A percentile compares a stretch with the other conserved stretches of the same genome.
Conservation (phyloP, 2,329 filamentous ascomycete species). For the Aspergillus felis region DNA sequence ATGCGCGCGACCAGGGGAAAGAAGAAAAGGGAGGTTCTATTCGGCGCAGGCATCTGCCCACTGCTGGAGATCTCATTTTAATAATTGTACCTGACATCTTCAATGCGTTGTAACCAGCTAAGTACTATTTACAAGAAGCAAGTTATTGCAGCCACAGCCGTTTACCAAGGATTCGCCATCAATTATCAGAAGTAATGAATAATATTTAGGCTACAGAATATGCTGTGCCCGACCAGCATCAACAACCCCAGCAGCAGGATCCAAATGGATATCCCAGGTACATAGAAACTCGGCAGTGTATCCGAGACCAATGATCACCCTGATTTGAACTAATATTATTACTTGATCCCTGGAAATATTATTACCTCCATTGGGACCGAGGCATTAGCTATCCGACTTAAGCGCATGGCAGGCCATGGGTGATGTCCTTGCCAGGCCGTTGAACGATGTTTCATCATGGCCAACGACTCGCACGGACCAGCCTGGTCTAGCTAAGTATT, state of each 20-base stretch:
- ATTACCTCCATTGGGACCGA: neutral
- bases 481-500: neutral
- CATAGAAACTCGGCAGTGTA: neutral
- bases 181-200: neutral
- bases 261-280: neutral
- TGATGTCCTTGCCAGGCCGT: constrained; percentile 1
- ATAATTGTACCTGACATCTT: neutral
- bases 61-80: too few relatives aligned
- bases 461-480: constrained; percentile 16
- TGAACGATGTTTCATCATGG: constrained; percentile 16
- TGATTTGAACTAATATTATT: neutral
- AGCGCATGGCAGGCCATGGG: neutral
- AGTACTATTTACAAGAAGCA: neutral
- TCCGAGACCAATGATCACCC: neutral
- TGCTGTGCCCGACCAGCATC: neutral
- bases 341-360: neutral
- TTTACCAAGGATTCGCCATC: neutral
- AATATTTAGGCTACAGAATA: neutral
- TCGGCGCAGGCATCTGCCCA: neutral
- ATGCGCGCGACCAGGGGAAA: too few relatives aligned
- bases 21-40: neutral
- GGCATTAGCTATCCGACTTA: neutral
- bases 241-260: neutral
- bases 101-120: neutral
- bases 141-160: neutral